Evolutionary conservation across 169 alveolate genomes (phyloP), one percentile per base, ranked within the genome.

Genomic region (Cryptosporidium meleagridis): DNA sequence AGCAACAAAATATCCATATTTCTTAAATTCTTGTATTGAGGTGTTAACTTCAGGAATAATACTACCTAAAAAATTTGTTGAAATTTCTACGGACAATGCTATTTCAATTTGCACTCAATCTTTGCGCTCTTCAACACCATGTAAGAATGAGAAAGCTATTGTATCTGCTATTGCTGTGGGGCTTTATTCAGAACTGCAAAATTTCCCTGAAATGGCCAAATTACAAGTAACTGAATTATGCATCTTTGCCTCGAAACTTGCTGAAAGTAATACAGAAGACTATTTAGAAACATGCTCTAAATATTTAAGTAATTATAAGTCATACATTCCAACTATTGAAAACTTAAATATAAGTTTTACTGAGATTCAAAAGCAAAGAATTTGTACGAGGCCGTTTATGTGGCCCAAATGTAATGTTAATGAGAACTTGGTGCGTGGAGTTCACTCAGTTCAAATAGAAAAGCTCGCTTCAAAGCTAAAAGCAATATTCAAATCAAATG

Each of bases 81-180:
- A 62, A 18, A 59, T 80, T 44, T 37, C 37, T 59, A 6, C 29
- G 3, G 75, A 80, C n/a, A 33, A 80, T 26, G 89, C 89, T 18
- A 37, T 65, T 80, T 41, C 67, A 16, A 80, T 80, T 14, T 80
- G 89, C 26, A 29, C 75, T 44, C 75, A 80, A 12, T 80, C 73
- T 80, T 62, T 67, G 26, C 62, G 75, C n/a, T 37, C 75, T 45
- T 80, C 80, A 12, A 39, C 31, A 12, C 65, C 75, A 62, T 80
- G 89, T 35, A 80, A 62, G 39, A 51, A 26, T 16, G 69, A 80
- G 16, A 62, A 61, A 9, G 21, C 89, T 4, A 21, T 80, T 3
- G 75, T 80, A 2, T 80, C 89, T 44, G 68, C 44, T n/a, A 26
- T 80, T 44, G 16, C 89, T 5, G 89, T 62, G 33, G 89, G 89